Percentiles rank a stretch among this genome's conserved stretches.
phyloP scores from a whole-genome alignment of 108 stramenopile genomes.

The Skeletonema menzelii region DNA sequence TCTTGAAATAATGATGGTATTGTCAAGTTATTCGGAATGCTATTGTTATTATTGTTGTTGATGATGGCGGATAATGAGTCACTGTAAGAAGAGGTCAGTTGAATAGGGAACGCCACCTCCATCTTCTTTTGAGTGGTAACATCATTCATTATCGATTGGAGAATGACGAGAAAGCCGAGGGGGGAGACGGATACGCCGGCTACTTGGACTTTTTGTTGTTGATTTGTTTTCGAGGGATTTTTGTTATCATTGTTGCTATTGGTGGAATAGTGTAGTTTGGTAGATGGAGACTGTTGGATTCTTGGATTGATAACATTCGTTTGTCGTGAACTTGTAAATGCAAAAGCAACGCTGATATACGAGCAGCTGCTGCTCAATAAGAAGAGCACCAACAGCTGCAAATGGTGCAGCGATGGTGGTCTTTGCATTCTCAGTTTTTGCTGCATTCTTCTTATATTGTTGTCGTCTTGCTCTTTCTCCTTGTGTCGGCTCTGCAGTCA shows the following conservation, averaged over 20 bases:
- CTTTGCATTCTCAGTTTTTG: too few species aligned
- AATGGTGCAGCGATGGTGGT: too few species aligned
- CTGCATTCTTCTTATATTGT: too few species aligned
- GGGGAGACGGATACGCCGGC: slow-evolving; percentile 28
- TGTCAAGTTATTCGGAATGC: background rate
- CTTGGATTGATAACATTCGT: too few species aligned
- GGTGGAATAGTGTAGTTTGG: background rate
- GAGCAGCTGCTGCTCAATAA: too few species aligned
- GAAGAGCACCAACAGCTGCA: too few species aligned
- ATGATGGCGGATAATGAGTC: background rate
- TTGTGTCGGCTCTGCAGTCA: too few species aligned
- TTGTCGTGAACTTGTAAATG: too few species aligned
- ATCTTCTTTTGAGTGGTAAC: background rate
- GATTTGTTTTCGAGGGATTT: background rate
- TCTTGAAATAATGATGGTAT: slow-evolving; percentile 25
- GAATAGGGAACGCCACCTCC: slow-evolving; percentile 14
- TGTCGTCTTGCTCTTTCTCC: too few species aligned
- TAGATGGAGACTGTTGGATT: too few species aligned
- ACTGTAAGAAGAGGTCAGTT: slow-evolving; percentile 1
- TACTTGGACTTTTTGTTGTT: slow-evolving; percentile 3
- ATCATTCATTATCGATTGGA: slow-evolving; percentile 1
- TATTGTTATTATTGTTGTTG: slow-evolving; percentile 1
- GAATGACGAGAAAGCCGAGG: slow-evolving; percentile 15
- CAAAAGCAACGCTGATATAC: too few species aligned
- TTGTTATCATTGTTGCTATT: background rate